Evolutionary conservation across 148 eudicot genomes (phyloP), one percentile per base, ranked within the genome.

Genomic region (Rhododendron kiyosumense): DNA sequence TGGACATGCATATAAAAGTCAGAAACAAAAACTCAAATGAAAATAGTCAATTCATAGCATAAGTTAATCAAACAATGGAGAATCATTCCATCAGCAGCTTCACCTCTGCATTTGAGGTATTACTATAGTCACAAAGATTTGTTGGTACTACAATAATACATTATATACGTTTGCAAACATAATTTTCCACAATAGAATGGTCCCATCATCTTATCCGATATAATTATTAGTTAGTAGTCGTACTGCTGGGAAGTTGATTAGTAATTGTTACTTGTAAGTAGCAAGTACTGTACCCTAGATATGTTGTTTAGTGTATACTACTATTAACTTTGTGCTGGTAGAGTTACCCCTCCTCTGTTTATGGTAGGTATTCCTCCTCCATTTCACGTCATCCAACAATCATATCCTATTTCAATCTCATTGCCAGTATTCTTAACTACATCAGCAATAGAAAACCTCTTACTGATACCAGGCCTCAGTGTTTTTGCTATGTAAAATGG

Each of bases 1-100:
- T 96, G 92, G 30, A 88, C n/a, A 88, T 43, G 63, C 74, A 86
- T 38, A 81, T 76, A 75, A 3, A 48, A 6, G 9, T 49, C 63
- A 80, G 49, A 30, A 28, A 2, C 3, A 26, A 80, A 38, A 57
- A 85, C 78, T n/a, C 28, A 78, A 24, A 24, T 13, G 36, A 77
- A 26, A 43, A 51, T 45, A 59, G 9, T 26, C 30, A 76, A 43
- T 3, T 78, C 67, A 48, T 8, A 15, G 43, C 0, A 38, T 41
- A 3, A 48, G 51, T 65, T 34, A 57, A 51, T 22, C 15, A 9
- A 75, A 75, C 22, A 32, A 74, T 36, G 4, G 49, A 77, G 2
- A 77, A 9, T 77, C 51, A 20, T 3, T 18, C 48, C 14, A 8
- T 17, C 43, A 75, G 79, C 75, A 69, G 17, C 75, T 69, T n/a